Percentiles rank a stretch among this genome's conserved stretches.
Evolutionary conservation across 495 filamentous ascomycete genomes (phyloP).

Genomic region (Tuber indicum): DNA sequence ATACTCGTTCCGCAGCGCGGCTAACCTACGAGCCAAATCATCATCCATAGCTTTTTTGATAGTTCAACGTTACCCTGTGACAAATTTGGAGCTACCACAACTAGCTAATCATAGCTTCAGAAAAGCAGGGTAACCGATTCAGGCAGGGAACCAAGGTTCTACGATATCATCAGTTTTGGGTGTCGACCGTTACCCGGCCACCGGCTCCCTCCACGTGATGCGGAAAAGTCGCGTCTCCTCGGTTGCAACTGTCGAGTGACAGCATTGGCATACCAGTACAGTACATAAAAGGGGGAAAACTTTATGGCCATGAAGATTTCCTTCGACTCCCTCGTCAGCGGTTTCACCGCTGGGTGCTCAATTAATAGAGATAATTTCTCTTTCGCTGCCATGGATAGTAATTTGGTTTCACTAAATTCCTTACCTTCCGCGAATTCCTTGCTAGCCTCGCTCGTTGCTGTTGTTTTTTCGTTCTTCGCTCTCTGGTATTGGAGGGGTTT

Average conservation of each 20-base stretch:
- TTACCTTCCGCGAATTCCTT: constrained; percentile 26
- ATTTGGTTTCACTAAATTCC: neutral
- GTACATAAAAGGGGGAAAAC: neutral
- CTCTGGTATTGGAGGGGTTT: constrained; percentile 43
- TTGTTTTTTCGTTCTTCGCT: constrained; percentile 27
- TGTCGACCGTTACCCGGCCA: neutral
- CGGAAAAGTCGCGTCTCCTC: neutral
- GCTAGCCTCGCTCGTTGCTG: constrained; percentile 13
- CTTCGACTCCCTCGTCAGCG: constrained; percentile 39
- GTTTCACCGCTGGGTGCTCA: constrained; percentile 40
- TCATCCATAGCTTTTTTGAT: constrained; percentile 25
- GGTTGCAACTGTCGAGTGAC: neutral
- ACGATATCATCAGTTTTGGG: no score
- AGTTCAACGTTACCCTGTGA: neutral
- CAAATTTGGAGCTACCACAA: neutral
- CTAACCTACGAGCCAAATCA: constrained; percentile 24
- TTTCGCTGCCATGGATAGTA: constrained; percentile 21
- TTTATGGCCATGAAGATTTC: constrained; percentile 35
- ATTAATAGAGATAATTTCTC: constrained; percentile 32
- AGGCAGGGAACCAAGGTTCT: neutral
- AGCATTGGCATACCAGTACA: neutral
- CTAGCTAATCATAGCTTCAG: neutral
- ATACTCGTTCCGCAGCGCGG: constrained; percentile 17
- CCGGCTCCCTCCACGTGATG: neutral
- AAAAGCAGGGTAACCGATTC: neutral